Evolutionary conservation across 768 basidiomycete genomes (phyloP), one percentile per base, ranked within the genome.

Genomic region (Mycena kentingensis): DNA sequence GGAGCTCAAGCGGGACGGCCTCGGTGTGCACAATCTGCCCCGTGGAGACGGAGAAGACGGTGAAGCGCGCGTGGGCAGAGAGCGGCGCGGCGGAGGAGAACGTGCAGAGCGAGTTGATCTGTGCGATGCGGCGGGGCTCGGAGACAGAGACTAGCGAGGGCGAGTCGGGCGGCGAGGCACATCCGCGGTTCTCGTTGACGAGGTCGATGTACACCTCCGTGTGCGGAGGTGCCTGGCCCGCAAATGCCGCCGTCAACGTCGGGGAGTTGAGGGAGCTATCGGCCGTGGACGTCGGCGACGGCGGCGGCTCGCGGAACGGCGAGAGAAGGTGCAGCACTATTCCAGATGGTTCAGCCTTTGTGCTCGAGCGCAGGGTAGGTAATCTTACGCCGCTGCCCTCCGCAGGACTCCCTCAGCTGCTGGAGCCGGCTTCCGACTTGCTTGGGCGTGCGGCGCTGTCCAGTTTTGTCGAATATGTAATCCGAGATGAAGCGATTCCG

Each of bases 361-460:
- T 36, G 22, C 37, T 18, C 38, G 4, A 27, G 35, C 27, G 57
- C 50, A 42, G 38, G 45, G n/a, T 19, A 35, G 13, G 36, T 27
- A 24, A 24, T 78, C 85, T 69, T 65, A 90, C 88, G 72, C 65
- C 79, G 72, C 63, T 84, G 83, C 34, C 85, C 87, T 43, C 84
- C 81, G 60, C 82, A 78, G 1, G 86, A 85, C 68, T 90, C 87
- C 59, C 87, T 73, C 35, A 90, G 78, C 62, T 90, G 88, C 63
- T 90, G 88, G 21, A 90, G 73, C 46, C 88, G 86, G 62, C 85
- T 87, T 41, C 88, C 88, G 41, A 90, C 88, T 67, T 90, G 88
- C 66, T 90, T 90, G 26, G 88, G 79, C 6, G 85, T 84, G 52
- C 88, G 78, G 52, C 77, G 74, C 65, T 84, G 82, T 25, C 88